Evolutionary conservation across 139 green algal genomes (phyloP).

Genomic region (Chloropicon primus): DNA sequence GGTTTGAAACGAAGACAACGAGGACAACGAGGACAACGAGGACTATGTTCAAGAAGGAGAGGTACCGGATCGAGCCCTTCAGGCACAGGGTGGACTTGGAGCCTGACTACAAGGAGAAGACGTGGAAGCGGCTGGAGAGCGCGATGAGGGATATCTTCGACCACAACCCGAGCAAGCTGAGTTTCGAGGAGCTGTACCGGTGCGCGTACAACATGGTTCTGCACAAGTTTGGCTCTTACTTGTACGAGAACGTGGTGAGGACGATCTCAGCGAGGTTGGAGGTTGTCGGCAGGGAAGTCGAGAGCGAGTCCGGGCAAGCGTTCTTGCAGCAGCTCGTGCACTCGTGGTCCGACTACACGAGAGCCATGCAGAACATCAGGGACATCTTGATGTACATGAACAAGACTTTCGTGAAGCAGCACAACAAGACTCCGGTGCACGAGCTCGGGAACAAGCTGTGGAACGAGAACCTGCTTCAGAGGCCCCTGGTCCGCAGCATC

Average conservation of each 20-base stretch:
- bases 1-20: too few species aligned
- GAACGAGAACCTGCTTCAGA: slow-evolving; percentile 66
- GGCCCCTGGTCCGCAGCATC: background rate
- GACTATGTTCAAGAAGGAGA: background rate
- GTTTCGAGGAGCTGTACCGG: slow-evolving; percentile 97
- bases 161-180: slow-evolving; percentile 84
- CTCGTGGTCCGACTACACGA: slow-evolving; percentile 83
- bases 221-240: slow-evolving; percentile 81
- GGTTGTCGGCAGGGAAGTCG: slow-evolving; percentile 49
- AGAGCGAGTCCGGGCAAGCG: slow-evolving; percentile 42
- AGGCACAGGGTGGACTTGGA: slow-evolving; percentile 80
- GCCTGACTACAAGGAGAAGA: slow-evolving; percentile 88
- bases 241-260: slow-evolving; percentile 74
- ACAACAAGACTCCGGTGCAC: slow-evolving; percentile 70
- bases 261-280: slow-evolving; percentile 63
- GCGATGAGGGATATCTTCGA: slow-evolving; percentile 95
- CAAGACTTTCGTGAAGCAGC: slow-evolving; percentile 81
- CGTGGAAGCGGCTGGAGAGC: slow-evolving; percentile 82
- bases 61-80: slow-evolving; percentile 85
- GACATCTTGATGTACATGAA: slow-evolving; percentile 99
- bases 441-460: slow-evolving; percentile 85
- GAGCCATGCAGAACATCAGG: slow-evolving; percentile 86
- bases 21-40: too few species aligned
- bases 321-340: slow-evolving; percentile 79
- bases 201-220: slow-evolving; percentile 99